phyloP scores from a whole-genome alignment of 345 rosid genomes.

The Lepidium didymum region DNA sequence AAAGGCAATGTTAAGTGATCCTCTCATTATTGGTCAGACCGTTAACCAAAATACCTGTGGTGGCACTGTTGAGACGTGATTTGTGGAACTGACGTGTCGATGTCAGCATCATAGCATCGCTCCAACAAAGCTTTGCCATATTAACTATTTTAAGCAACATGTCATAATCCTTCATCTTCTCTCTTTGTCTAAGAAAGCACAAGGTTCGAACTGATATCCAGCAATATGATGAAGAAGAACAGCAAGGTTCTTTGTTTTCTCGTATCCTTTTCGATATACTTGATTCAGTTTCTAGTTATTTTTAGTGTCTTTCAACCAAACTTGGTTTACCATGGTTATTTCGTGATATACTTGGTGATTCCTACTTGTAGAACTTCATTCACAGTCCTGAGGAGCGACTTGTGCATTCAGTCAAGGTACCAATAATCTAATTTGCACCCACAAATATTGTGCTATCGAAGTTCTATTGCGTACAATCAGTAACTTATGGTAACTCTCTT shows the following conservation, averaged over 20 bases:
- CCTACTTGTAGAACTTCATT: background rate
- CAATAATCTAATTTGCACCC: background rate
- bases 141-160: background rate
- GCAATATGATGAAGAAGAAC: constrained; percentile 8
- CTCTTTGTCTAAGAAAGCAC: background rate
- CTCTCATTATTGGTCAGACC: background rate
- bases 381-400: constrained; percentile 2
- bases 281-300: background rate
- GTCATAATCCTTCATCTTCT: background rate
- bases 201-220: background rate
- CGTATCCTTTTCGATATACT: background rate
- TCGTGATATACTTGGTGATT: background rate
- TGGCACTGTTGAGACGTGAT: constrained; percentile 14
- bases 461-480: background rate
- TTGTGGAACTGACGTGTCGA: constrained; percentile 23
- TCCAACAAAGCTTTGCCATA: background rate
- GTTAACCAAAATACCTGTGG: background rate
- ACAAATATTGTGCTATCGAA: background rate
- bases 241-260: background rate
- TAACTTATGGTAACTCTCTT: background rate
- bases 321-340: background rate
- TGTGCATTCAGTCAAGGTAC: constrained; percentile 14
- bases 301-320: background rate
- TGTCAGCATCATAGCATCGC: constrained; percentile 5
- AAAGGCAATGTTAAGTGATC: background rate